phyloP scores from a whole-genome alignment of 2,329 filamentous ascomycete genomes.

The Cladosporium sp. region DNA sequence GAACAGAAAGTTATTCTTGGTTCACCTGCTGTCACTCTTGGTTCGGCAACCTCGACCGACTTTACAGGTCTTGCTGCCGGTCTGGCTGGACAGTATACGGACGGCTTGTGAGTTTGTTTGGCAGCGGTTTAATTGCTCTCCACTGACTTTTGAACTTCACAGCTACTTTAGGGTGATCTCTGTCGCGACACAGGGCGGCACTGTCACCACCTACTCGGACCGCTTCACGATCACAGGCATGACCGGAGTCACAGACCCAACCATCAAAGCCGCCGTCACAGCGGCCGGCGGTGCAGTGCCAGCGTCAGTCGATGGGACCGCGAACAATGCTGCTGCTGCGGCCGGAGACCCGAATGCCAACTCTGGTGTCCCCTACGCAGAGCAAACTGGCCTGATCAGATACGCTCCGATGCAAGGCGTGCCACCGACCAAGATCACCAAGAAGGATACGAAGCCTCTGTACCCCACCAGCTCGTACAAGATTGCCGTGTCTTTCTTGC shows the following conservation, averaged over 20 bases:
- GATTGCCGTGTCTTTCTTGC: conserved; percentile 54
- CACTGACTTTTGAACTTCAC: conserved; percentile 1
- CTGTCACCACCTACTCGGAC: conserved; percentile 59
- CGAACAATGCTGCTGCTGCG: conserved; percentile 36
- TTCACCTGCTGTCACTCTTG: neutral
- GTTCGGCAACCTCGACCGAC: conserved; percentile 8
- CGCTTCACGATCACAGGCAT: conserved; percentile 67
- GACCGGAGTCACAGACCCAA: conserved; percentile 58
- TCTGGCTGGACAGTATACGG: conserved; percentile 40
- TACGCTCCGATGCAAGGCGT: conserved; percentile 63
- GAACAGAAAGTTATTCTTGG: neutral
- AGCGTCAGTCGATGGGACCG: conserved; percentile 36
- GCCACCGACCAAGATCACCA: conserved; percentile 61
- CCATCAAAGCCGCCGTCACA: conserved; percentile 39
- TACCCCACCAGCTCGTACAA: conserved; percentile 57
- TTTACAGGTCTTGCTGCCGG: conserved; percentile 23
- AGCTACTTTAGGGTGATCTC: conserved; percentile 63
- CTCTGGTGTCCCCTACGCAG: conserved; percentile 51
- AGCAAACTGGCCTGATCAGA: conserved; percentile 58
- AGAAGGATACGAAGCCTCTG: conserved; percentile 50
- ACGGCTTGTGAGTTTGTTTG: conserved; percentile 55
- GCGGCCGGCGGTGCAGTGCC: conserved; percentile 41
- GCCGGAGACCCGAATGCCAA: conserved; percentile 4
- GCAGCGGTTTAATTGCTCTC: neutral
- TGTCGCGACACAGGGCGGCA: conserved; percentile 54